Evolutionary conservation across 805 yeast genomes (phyloP), one percentile per base, ranked within the genome.

Genomic region (Metschnikowia orientalis): DNA sequence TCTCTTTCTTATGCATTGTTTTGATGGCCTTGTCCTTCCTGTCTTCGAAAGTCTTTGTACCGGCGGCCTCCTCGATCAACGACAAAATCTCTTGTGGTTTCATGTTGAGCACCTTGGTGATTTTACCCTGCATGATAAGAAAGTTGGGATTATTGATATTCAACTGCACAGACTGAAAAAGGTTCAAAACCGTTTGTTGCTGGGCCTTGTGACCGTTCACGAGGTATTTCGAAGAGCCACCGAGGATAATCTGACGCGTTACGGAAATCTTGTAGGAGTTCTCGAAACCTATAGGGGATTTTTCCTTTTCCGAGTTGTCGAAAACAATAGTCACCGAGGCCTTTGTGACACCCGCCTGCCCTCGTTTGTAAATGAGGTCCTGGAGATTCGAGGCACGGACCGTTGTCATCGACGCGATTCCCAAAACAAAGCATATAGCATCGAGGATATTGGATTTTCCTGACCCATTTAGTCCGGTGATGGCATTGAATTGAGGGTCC

Each of bases 361-460:
- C 98, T 48, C 97, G 76, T 50, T 92, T 92, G 57, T 92, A 92
- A 31, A 92, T 92, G 54, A 92, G 73, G 57, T 92, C 99, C 53
- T 90, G 97, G 24, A 89, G 65, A 52, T 81, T 89, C 5, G 87
- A 80, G 0, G 98, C 99, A 54, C 99, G 71, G 17, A 94, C 96
- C 0, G 95, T 84, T n/a, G 85, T 57, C 92, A 90, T 88, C 8
- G 95, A 78, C 1, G 95, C 81, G 40, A 92, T 89, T 35, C 99
- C 99, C 20, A 92, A 69, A n/a, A 94, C 99, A 59, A 92, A 92
- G 61, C 98, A 92, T 37, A 92, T 90, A 36, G 99, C 95, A 59
- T 92, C 98, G 26, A 92, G 68, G 38, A 92, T 89, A 56, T 92
- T 92, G 14, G 97, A 90, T 54, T 92, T 92, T 5, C 99, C 99